Base-by-base conservation (phyloP, 352 stramenopile genomes). In the Globisporangium mamillatum region DNA sequence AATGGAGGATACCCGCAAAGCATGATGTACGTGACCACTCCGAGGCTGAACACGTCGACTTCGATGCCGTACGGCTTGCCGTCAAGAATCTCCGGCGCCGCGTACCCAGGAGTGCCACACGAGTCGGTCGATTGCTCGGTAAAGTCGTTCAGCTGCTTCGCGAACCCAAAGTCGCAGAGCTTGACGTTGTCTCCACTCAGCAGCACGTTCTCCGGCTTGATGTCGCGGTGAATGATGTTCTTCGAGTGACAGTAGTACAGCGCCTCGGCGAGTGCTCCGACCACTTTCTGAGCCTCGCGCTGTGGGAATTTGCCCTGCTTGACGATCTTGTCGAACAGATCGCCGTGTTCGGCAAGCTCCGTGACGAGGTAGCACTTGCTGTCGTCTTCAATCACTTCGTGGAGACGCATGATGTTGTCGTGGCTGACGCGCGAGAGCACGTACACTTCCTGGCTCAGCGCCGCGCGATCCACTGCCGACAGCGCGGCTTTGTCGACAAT, bases 331-430 rank as follows among this genome's bases (percentile, higher is more conserved):
- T 96, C 89, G 27, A 96, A 95, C 22, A 94, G 66, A 62, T 95
- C 88, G 29, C 95, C 94, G 60, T 97, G 86, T 71, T 95, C 90
- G 38, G 98, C 96, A 25, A 98, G 81, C 73, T 99, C 97, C 60
- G 98, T 98, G 22, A 99, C 93, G 69, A 99, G 84, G 73, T 99
- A 99, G 83, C 97, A 99, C 71, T 98, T 91, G 67, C 92, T 81
- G 53, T 94, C 87, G 70, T 98, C 93, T 59, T 98, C 88, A 59
- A 97, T 97, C n/a, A 98, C 96, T 76, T 97, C 95, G 58, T 98
- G 81, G 36, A 98, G 76, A 9, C 79, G 76, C 86, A 97, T 97
- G 71, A 98, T 92, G 78, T 98, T 88, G 14, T 84, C 78, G 64
- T 98, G 92, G 57, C 84, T 79, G 20, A 97, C 75, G 66, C 77